These are phyloP conservation scores for Alternaria infectoria DNA, from an alignment of 2,329 filamentous ascomycete genomes.

Conservation along the genomic window DNA sequence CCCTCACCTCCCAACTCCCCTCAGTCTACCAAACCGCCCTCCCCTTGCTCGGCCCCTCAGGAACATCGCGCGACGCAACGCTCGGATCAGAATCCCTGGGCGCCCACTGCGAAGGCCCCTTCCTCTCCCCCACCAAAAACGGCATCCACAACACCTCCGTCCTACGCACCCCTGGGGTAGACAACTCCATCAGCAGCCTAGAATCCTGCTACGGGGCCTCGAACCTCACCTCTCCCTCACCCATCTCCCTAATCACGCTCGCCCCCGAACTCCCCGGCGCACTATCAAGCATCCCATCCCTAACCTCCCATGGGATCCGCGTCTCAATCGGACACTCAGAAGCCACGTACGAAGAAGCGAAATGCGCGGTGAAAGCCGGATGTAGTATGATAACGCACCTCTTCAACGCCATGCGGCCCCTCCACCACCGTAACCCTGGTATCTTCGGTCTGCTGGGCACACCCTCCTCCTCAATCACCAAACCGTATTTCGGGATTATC, in stretches of 20 bases:
- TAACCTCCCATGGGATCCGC: conserved; percentile 67
- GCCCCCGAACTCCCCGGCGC: conserved; percentile 77
- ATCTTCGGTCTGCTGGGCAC: conserved; percentile 83
- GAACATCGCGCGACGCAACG: conserved; percentile 61
- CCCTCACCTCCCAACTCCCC: conserved; percentile 79
- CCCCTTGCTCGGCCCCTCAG: conserved; percentile 77
- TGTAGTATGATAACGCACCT: conserved; percentile 88
- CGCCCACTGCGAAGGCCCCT: conserved; percentile 90
- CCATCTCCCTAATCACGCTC: conserved; percentile 81
- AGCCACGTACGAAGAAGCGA: conserved; percentile 82
- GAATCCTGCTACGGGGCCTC: conserved; percentile 73
- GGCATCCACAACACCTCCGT: conserved; percentile 82
- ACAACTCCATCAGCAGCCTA: conserved; percentile 68
- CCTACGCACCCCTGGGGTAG: conserved; percentile 61
- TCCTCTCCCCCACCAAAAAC: conserved; percentile 81
- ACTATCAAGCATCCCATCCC: conserved; percentile 72
- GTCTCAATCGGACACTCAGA: conserved; percentile 87
- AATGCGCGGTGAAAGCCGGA: conserved; percentile 72
- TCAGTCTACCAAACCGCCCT: conserved; percentile 83
- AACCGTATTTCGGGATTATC: conserved; percentile 88
- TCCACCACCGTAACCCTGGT: conserved; percentile 89
- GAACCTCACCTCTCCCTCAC: conserved; percentile 62
- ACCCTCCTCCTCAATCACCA: conserved; percentile 38
- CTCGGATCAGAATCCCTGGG: conserved; percentile 87
- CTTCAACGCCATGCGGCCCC: conserved; percentile 91